Evolutionary conservation across 2,329 filamentous ascomycete genomes (phyloP).

Genomic region (Pseudophaeomoniella oleicola): DNA sequence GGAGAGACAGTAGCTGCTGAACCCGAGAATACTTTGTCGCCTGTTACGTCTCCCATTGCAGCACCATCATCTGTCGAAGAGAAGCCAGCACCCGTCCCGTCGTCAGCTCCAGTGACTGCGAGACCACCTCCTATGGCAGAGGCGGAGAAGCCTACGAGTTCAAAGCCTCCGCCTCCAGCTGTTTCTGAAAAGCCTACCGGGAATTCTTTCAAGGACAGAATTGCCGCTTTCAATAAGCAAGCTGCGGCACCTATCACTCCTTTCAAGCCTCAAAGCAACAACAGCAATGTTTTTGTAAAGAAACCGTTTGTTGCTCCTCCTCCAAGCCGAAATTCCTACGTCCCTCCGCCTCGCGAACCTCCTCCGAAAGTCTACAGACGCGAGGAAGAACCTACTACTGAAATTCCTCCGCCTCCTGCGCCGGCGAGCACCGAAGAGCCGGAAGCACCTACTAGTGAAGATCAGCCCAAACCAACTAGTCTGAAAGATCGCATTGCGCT

Average conservation of each 20-base stretch:
- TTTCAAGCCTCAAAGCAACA: conserved; percentile 61
- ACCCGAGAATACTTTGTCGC: conserved; percentile 9
- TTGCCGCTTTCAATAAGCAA: conserved; percentile 91
- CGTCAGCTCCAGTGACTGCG: conserved; percentile 11
- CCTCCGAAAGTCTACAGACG: conserved; percentile 67
- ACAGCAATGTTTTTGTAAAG: conserved; percentile 64
- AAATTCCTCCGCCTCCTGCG: conserved; percentile 17
- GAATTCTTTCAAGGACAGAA: conserved; percentile 83
- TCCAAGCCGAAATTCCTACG: conserved; percentile 79
- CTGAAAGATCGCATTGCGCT: conserved; percentile 91
- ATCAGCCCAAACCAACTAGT: conserved; percentile 80
- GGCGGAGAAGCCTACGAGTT: conserved; percentile 24
- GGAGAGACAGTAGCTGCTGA: conserved; percentile 16
- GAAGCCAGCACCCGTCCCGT: conserved; percentile 9
- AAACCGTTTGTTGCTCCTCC: conserved; percentile 95
- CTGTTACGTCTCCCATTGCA: conserved; percentile 13
- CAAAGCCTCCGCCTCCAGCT: conserved; percentile 49
- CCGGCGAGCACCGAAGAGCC: conserved; percentile 27
- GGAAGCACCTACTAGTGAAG: conserved; percentile 44
- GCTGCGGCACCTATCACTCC: conserved; percentile 76
- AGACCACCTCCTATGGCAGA: conserved; percentile 13
- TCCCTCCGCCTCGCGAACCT: conserved; percentile 55
- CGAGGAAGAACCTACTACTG: conserved; percentile 60
- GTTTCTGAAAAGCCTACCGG: conserved; percentile 57
- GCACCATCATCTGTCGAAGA: conserved; percentile 11